Conservation (phyloP, 2,329 filamentous ascomycete species). For the Pestalotiopsis sp. region DNA sequence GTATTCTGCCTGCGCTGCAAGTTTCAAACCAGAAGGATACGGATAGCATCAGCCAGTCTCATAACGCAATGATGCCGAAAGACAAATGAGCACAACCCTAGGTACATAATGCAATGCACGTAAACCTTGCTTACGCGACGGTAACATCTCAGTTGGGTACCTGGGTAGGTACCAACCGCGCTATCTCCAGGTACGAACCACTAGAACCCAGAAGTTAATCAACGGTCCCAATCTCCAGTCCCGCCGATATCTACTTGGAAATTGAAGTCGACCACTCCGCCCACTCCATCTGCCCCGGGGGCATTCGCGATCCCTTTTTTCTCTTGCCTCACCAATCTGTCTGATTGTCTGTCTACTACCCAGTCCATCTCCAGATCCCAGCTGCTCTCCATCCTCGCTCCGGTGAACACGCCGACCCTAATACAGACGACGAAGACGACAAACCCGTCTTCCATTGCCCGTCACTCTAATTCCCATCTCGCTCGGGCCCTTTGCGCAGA, state of each 20-base stretch:
- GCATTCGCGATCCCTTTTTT: constrained; percentile 7
- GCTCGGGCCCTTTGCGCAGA: background rate
- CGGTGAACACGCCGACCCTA: background rate
- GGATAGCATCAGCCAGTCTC: no score
- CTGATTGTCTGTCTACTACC: background rate
- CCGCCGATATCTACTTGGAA: constrained; percentile 8
- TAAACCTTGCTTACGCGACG: background rate
- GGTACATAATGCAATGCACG: background rate
- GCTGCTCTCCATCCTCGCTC: background rate
- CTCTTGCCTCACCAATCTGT: background rate
- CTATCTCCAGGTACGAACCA: constrained; percentile 5
- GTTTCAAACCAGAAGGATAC: no score
- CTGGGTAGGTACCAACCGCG: background rate
- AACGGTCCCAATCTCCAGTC: constrained; percentile 6
- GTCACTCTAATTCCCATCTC: background rate
- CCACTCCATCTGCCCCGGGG: background rate
- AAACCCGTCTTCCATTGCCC: background rate
- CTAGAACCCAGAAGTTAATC: background rate
- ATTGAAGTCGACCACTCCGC: constrained; percentile 1
- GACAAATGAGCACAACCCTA: background rate
- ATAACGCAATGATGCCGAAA: no score
- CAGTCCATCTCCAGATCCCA: background rate
- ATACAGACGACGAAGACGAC: background rate
- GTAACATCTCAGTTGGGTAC: background rate
- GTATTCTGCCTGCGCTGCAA: no score